Percentiles rank a stretch among this genome's conserved stretches.
phyloP scores from a whole-genome alignment of 345 rosid genomes.

The Dimocarpus longan region DNA sequence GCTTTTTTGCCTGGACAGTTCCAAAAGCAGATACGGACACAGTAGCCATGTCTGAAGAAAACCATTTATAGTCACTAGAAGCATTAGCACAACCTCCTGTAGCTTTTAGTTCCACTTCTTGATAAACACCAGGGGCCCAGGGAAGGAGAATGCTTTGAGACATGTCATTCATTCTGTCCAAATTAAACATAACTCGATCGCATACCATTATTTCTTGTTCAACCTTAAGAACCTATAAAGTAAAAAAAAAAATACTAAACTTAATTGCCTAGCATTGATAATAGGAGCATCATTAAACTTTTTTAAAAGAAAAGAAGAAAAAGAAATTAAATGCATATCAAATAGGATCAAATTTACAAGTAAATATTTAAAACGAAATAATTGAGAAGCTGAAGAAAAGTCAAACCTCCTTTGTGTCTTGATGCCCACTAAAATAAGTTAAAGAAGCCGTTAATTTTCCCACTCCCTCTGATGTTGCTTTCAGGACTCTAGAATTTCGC shows the following conservation, averaged over 20 bases:
- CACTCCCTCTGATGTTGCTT: slow-evolving; percentile 63
- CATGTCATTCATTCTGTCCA: slow-evolving; percentile 41
- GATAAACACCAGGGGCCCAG: slow-evolving; percentile 80
- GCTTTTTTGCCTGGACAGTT: slow-evolving; percentile 82
- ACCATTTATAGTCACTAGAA: slow-evolving; percentile 86
- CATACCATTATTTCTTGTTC: slow-evolving; percentile 81
- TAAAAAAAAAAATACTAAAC: slow-evolving; percentile 23
- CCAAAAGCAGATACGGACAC: slow-evolving; percentile 77
- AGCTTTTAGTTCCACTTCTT: slow-evolving; percentile 79
- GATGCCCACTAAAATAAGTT: slow-evolving; percentile 55
- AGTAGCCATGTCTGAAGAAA: slow-evolving; percentile 68
- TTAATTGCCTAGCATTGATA: neutral
- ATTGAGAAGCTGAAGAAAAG: slow-evolving; percentile 9
- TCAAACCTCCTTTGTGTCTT: slow-evolving; percentile 61
- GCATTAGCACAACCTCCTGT: slow-evolving; percentile 88
- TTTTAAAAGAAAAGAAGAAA: neutral
- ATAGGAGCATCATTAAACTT: neutral
- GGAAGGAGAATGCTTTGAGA: slow-evolving; percentile 65
- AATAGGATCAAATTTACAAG: neutral
- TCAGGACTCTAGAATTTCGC: slow-evolving; percentile 60
- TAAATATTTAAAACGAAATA: slow-evolving; percentile 4
- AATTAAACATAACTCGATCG: slow-evolving; percentile 60
- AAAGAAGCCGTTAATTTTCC: slow-evolving; percentile 78
- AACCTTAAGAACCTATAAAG: slow-evolving; percentile 65
- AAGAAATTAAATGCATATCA: neutral